Evolutionary conservation across 306 rosid species (phyloP).

Genomic region (Prunus salicina): DNA sequence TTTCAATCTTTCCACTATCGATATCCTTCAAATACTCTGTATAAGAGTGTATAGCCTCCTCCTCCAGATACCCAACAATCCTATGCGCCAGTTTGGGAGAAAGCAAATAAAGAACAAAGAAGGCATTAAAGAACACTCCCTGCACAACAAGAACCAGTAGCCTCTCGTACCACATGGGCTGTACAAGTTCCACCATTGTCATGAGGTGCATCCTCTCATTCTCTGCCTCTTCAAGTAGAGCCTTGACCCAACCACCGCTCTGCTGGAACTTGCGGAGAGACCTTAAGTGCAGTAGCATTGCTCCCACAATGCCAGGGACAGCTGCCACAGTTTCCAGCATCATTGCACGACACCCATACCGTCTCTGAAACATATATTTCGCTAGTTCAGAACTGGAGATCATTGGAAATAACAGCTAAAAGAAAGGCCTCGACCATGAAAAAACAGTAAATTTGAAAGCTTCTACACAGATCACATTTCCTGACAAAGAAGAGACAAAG

Average conservation of each 20-base stretch:
- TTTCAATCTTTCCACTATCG: constrained; percentile 55
- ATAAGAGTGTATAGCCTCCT: constrained; percentile 68
- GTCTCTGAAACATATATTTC: constrained; percentile 41
- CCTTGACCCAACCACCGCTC: constrained; percentile 77
- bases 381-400: constrained; percentile 4
- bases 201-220: constrained; percentile 86
- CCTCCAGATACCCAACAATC: constrained; percentile 74
- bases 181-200: constrained; percentile 78
- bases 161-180: constrained; percentile 75
- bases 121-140: constrained; percentile 78
- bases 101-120: constrained; percentile 48
- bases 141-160: constrained; percentile 60
- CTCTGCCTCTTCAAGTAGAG: constrained; percentile 81
- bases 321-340: constrained; percentile 87
- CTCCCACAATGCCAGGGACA: constrained; percentile 89
- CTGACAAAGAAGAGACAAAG: background rate
- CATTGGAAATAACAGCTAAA: background rate
- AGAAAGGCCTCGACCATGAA: background rate
- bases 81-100: constrained; percentile 72
- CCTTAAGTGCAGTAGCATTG: constrained; percentile 60
- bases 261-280: constrained; percentile 66
- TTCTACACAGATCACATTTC: background rate
- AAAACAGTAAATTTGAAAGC: background rate
- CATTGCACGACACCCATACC: constrained; percentile 83
- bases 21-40: constrained; percentile 57